Evolutionary conservation across 495 filamentous ascomycete species (phyloP), one percentile per base, ranked within the genome.

Genomic region (Thermochaetoides thermophila): DNA sequence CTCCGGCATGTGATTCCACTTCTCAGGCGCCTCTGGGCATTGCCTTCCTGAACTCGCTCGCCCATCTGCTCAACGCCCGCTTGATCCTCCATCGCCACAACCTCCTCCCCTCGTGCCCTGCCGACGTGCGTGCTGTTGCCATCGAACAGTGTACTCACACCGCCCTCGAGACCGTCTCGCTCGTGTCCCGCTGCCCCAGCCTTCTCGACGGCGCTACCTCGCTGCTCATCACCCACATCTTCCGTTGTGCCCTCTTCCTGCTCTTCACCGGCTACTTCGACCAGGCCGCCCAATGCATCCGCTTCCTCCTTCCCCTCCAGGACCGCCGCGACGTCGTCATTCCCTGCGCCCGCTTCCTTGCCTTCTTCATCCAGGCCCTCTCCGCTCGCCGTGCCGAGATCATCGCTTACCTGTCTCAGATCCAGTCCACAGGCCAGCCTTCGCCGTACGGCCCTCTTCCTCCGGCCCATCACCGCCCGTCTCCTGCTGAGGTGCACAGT

Each of bases 81-180:
- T 64, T 94, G 16, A 60, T 86, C 14, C 73, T 97, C 13, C 84
- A 95, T 56, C 81, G 89, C 9, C 86, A 93, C 46, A 97, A 96
- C 46, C 73, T 95, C 5, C 76, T 76, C 0, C 78, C 84, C 0
- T 60, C 68, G 18, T 89, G 82, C 44, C 63, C 72, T 2, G 42
- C 57, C 5, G 67, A 76, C 17, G 71, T 73, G 20, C 73, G 87
- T 14, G 50, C 56, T 7, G 66, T 67, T 1, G 87, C 89, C 2
- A 56, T 92, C 23, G 76, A 84, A 34, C 74, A 81, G 39, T 96
- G 85, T 53, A 68, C 78, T 11, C 61, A 57, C 11, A 81, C 73
- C 2, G 73, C 82, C 3, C 61, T 76, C 41, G 85, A 95, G 39
- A 93, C 86, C 0, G 76, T 76, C 2, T 63, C 67, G 23, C 66